Evolutionary conservation across 2,329 filamentous ascomycete species (phyloP).

Genomic region (Zalaria obscura): DNA sequence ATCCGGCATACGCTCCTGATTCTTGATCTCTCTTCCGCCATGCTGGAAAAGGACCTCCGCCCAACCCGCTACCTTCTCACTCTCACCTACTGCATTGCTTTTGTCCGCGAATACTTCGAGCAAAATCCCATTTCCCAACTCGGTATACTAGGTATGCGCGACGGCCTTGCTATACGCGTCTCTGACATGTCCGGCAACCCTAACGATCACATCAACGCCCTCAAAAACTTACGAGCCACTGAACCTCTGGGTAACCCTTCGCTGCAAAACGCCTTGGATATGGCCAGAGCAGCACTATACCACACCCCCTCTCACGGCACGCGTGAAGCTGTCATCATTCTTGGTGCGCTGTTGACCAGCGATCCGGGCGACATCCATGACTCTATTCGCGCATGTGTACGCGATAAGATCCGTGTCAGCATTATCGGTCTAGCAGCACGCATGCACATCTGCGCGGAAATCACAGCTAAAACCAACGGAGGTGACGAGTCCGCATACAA

Average conservation of each 20-base stretch:
- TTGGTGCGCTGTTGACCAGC: constrained; percentile 76
- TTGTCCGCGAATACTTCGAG: constrained; percentile 90
- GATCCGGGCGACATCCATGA: constrained; percentile 93
- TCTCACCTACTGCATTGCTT: constrained; percentile 70
- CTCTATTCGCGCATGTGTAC: constrained; percentile 65
- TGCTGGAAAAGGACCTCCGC: constrained; percentile 88
- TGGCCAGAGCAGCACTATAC: constrained; percentile 83
- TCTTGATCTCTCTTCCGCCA: constrained; percentile 82
- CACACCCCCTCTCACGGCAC: constrained; percentile 90
- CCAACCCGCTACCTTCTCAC: constrained; percentile 75
- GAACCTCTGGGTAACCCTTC: constrained; percentile 36
- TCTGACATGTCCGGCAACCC: constrained; percentile 89
- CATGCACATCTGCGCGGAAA: constrained; percentile 79
- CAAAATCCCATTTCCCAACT: constrained; percentile 97
- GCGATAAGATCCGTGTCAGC: constrained; percentile 73
- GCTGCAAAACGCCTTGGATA: constrained; percentile 89
- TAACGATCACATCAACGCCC: constrained; percentile 66
- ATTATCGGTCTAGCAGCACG: constrained; percentile 86
- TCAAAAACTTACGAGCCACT: constrained; percentile 40
- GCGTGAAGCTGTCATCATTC: constrained; percentile 80
- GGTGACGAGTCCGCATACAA: constrained; percentile 65
- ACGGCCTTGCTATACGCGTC: constrained; percentile 73
- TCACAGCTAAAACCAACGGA: constrained; percentile 76
- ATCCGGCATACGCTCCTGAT: constrained; percentile 92
- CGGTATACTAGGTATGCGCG: constrained; percentile 82